Base-by-base conservation (phyloP, 1,139 yeast genomes). In the Saccharomyces hybrid region DNA sequence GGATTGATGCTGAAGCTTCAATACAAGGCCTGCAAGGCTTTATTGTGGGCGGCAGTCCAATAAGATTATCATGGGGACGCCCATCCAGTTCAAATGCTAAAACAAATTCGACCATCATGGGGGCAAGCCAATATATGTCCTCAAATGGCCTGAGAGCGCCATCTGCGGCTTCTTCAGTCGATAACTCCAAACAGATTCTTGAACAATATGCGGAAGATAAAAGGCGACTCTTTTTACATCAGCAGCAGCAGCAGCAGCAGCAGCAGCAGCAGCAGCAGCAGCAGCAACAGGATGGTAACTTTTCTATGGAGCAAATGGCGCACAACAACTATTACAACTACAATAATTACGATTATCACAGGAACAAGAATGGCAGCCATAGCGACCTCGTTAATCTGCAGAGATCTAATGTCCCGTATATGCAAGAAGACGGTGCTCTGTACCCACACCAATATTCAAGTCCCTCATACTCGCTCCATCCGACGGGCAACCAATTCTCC, bases 1-100 rank as follows among this genome's bases (percentile, higher is more conserved):
- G 95, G 56, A 85, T 83, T 59, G 87, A 89, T 60, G 97, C 97
- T 0, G 96, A 90, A 69, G 83, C 84, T 51, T 96, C 97, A 13
- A 89, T 90, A 60, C 81, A 85, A 48, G 88, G 88, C 53, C 86
- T 91, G 96, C 96, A 90, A 72, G 97, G 97, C 3, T 90, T 84
- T 66, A 84, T 90, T 41, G 85, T 91, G 64, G 95, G 90, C 11
- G 95, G 91, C 52, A 84, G 88, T 52, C 78, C 96, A 53, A 86
- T 90, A 29, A 76, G 97, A 60, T 75, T 90, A 57, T 84, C 95
- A 53, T 90, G 97, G 97, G 98, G 97, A 50, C 79, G 95, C 50
- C 53, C 66, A 49, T 52, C 55, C 49, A 27, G 55, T 56, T 7
- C 57, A 26, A 47, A 55, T 50, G 57, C 60, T 38, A 52, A 53